These are phyloP conservation scores for Xerocomus amazonicus DNA, from an alignment of 1,284 basidiomycete species.

Conservation along the genomic window DNA sequence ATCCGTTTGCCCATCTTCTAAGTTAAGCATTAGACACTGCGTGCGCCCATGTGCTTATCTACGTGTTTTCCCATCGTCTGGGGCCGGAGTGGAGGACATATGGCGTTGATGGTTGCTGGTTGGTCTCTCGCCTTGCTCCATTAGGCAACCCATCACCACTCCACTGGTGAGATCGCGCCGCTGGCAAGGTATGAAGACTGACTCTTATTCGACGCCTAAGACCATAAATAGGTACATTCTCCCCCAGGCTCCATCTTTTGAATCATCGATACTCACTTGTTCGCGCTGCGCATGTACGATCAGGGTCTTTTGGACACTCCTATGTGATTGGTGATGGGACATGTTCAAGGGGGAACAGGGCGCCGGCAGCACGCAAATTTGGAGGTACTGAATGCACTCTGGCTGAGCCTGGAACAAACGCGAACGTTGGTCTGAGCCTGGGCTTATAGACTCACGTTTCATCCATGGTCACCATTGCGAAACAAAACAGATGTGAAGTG, in stretches of 20 bases:
- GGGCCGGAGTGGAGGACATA: constrained; percentile 62
- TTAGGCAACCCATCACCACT: constrained; percentile 68
- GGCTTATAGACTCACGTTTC: too few relatives aligned
- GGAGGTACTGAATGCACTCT: constrained; percentile 40
- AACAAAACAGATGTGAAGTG: too few relatives aligned
- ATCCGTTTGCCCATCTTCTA: neutral
- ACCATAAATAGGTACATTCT: constrained; percentile 74
- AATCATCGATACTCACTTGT: too few relatives aligned
- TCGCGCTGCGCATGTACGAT: too few relatives aligned
- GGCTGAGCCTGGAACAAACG: constrained; percentile 42
- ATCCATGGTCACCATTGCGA: too few relatives aligned
- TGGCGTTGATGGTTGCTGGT: constrained; percentile 74
- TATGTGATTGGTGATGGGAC: constrained; percentile 55
- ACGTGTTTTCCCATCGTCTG: constrained; percentile 58
- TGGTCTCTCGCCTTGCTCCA: neutral
- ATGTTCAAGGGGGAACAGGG: constrained; percentile 51
- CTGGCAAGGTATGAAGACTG: constrained; percentile 68
- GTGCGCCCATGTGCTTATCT: constrained; percentile 42
- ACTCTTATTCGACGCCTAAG: constrained; percentile 68
- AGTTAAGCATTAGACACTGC: constrained; percentile 42
- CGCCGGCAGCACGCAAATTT: constrained; percentile 42
- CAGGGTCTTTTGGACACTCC: constrained; percentile 43
- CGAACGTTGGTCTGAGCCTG: constrained; percentile 8
- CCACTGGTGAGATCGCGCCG: constrained; percentile 78
- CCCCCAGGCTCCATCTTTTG: neutral